Evolutionary conservation across 1,284 basidiomycete genomes (phyloP).

Genomic region (Sporisorium scitamineum): DNA sequence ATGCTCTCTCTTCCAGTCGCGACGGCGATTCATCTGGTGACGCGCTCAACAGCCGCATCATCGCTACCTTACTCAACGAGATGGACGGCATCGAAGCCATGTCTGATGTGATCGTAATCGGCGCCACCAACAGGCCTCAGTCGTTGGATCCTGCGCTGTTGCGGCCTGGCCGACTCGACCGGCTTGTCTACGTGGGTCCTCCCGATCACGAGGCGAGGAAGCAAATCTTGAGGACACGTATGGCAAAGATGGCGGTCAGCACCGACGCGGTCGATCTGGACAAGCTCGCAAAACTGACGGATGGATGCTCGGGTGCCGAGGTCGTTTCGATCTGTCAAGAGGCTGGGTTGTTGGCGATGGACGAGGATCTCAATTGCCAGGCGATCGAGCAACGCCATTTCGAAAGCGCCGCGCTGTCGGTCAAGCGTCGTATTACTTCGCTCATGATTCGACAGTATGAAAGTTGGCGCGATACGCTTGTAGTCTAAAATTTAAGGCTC

Average conservation of each 20-base stretch:
- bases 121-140: slow-evolving; percentile 95
- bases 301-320: slow-evolving; percentile 96
- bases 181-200: slow-evolving; percentile 92
- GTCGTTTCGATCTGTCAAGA: slow-evolving; percentile 93
- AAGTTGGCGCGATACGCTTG: slow-evolving; percentile 53
- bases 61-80: slow-evolving; percentile 90
- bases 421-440: slow-evolving; percentile 86
- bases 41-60: slow-evolving; percentile 83
- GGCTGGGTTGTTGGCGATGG: slow-evolving; percentile 91
- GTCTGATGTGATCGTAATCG: slow-evolving; percentile 90
- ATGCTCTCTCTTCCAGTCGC: slow-evolving; percentile 87
- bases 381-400: slow-evolving; percentile 83
- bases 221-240: slow-evolving; percentile 85
- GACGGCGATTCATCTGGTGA: slow-evolving; percentile 73
- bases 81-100: slow-evolving; percentile 98
- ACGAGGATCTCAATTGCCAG: slow-evolving; percentile 81
- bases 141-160: slow-evolving; percentile 92
- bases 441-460: slow-evolving; percentile 72
- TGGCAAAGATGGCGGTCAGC: slow-evolving; percentile 80
- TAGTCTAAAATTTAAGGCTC: slow-evolving; percentile 23
- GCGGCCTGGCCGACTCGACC: slow-evolving; percentile 94
- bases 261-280: slow-evolving; percentile 78
- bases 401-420: slow-evolving; percentile 78
- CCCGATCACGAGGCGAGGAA: slow-evolving; percentile 82
- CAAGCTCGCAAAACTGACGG: slow-evolving; percentile 78